A percentile compares a stretch with the other conserved stretches of the same genome.
phyloP scores from a whole-genome alignment of 2,329 filamentous ascomycete genomes.

The Triangularia setosa region DNA sequence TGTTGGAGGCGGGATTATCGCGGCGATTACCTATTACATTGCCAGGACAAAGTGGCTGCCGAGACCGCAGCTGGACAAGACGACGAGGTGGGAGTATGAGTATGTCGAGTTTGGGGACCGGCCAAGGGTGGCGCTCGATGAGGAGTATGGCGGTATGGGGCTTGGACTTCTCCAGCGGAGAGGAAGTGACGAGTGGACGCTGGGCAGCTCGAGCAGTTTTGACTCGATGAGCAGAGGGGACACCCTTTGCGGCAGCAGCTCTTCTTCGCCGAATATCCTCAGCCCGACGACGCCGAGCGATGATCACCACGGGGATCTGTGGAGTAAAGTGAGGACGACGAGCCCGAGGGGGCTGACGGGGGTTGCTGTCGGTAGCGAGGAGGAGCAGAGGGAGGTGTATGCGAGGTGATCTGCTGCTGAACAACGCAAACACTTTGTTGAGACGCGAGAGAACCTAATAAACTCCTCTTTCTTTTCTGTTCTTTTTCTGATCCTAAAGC shows the following conservation, averaged over 20 bases:
- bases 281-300: slow-evolving; percentile 48
- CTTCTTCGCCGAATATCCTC: slow-evolving; percentile 46
- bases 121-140: slow-evolving; percentile 33
- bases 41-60: slow-evolving; percentile 78
- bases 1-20: slow-evolving; percentile 75
- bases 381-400: slow-evolving; percentile 44
- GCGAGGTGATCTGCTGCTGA: slow-evolving; percentile 32
- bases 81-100: slow-evolving; percentile 91
- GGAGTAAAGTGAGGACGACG: slow-evolving; percentile 35
- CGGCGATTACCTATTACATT: slow-evolving; percentile 76
- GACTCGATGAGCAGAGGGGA: slow-evolving; percentile 38
- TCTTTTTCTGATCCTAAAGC: background rate
- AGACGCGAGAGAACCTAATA: background rate
- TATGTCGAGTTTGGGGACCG: slow-evolving; percentile 79
- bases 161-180: slow-evolving; percentile 43
- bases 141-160: slow-evolving; percentile 47
- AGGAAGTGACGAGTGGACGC: slow-evolving; percentile 80
- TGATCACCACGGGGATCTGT: slow-evolving; percentile 35
- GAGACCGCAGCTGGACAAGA: slow-evolving; percentile 76
- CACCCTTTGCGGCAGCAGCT: slow-evolving; percentile 45
- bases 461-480: background rate
- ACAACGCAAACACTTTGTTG: too few relatives aligned
- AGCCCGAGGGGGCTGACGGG: background rate
- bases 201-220: slow-evolving; percentile 76
- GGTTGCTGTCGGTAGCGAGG: slow-evolving; percentile 33